Conservation (phyloP, 805 yeast species). For the Yueomyces sp. region DNA sequence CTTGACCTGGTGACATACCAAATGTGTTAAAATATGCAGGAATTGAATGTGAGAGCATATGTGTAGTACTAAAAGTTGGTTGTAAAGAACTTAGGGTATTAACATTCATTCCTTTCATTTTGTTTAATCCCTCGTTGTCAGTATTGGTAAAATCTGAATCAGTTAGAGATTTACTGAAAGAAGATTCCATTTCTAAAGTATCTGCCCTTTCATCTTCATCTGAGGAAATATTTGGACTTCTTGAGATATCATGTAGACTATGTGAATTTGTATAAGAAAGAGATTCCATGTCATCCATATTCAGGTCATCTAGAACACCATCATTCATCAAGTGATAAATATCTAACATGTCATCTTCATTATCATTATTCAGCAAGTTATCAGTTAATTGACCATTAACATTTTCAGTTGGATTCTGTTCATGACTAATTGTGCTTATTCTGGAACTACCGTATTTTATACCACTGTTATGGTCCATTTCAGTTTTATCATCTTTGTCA, state of each 20-base stretch:
- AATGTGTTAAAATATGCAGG: conserved; percentile 13
- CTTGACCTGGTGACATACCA: conserved; percentile 14
- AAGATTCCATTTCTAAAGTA: conserved; percentile 14
- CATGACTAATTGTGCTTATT: background rate
- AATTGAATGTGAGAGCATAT: conserved; percentile 14
- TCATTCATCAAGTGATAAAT: conserved; percentile 22
- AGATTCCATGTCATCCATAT: conserved; percentile 6
- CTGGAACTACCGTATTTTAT: no score
- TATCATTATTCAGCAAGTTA: background rate
- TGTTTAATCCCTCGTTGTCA: conserved; percentile 1
- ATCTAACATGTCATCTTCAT: conserved; percentile 12
- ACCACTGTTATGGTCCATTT: no score
- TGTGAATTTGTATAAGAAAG: background rate
- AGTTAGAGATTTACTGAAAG: conserved; percentile 23
- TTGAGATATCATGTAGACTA: background rate
- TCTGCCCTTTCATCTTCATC: background rate
- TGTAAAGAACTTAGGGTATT: conserved; percentile 1
- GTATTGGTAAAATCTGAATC: conserved; percentile 21
- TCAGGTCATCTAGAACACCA: conserved; percentile 15
- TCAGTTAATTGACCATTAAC: background rate
- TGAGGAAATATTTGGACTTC: background rate
- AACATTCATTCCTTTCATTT: background rate
- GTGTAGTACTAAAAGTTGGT: conserved; percentile 3
- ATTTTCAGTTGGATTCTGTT: background rate
- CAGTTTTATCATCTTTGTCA: no score